Conservation (phyloP, 345 rosid genomes). For the Zanthoxylum bungeanum region DNA sequence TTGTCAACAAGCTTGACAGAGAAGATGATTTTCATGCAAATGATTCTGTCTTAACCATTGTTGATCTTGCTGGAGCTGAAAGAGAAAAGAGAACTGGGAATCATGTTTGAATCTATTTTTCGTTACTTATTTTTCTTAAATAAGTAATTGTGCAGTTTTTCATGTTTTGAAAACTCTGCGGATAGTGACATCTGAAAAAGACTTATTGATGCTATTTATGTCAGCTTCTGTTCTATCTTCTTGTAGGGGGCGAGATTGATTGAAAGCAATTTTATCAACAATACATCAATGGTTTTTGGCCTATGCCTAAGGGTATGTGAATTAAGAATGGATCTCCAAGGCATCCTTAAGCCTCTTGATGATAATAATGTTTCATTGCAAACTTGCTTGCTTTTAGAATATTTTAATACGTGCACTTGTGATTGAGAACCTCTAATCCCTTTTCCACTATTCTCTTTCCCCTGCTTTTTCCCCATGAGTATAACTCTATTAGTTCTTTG, state of each 20-base stretch:
- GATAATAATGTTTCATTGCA: background rate
- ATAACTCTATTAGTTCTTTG: slow-evolving; percentile 10
- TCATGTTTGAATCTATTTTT: slow-evolving; percentile 46
- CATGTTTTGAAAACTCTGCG: background rate
- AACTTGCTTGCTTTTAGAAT: background rate
- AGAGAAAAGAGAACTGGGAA: slow-evolving; percentile 90
- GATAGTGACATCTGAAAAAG: background rate
- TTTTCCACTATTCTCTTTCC: background rate
- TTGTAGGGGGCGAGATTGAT: slow-evolving; percentile 85
- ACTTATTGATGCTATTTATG: slow-evolving; percentile 1
- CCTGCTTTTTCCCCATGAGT: background rate
- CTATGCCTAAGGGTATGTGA: slow-evolving; percentile 75
- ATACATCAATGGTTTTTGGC: slow-evolving; percentile 92
- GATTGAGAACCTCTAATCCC: background rate
- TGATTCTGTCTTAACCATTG: slow-evolving; percentile 60
- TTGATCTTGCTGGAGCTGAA: slow-evolving; percentile 97
- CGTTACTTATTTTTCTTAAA: background rate
- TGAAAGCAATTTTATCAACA: slow-evolving; percentile 92
- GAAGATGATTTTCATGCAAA: slow-evolving; percentile 33
- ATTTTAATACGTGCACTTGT: background rate
- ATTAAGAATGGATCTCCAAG: slow-evolving; percentile 20
- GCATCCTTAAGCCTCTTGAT: slow-evolving; percentile 8
- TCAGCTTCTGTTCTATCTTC: slow-evolving; percentile 16
- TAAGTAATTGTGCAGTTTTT: background rate
- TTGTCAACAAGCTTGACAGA: slow-evolving; percentile 17